phyloP scores from a whole-genome alignment of 345 rosid genomes.

The Euphorbia pulcherrima region DNA sequence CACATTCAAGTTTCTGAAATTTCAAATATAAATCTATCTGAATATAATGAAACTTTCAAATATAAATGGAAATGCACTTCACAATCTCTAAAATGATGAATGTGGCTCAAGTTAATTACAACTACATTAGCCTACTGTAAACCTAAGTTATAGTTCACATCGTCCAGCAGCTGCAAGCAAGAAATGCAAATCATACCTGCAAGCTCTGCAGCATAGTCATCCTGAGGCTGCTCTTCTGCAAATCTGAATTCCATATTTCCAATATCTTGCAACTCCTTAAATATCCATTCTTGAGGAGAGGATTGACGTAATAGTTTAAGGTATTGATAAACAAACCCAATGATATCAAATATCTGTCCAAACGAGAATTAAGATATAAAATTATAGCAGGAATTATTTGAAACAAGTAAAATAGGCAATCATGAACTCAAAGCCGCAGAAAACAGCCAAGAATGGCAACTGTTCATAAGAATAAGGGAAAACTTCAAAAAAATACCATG shows the following conservation, averaged over 20 bases:
- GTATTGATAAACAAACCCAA: conserved; percentile 84
- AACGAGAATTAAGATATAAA: neutral
- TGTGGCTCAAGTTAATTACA: neutral
- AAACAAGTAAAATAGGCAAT: conserved; percentile 10
- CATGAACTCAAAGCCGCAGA: neutral
- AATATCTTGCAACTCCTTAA: conserved; percentile 93
- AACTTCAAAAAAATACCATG: no score
- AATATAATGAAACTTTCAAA: neutral
- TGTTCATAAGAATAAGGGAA: neutral
- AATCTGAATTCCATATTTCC: conserved; percentile 87
- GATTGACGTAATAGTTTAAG: conserved; percentile 61
- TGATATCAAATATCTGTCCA: conserved; percentile 68
- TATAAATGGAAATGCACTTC: neutral
- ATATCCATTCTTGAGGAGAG: conserved; percentile 95
- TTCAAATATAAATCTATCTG: neutral
- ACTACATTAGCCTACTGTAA: neutral
- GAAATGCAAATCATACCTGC: conserved; percentile 51
- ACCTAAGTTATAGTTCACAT: neutral
- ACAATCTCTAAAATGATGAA: neutral
- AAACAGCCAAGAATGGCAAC: neutral
- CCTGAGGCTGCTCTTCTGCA: conserved; percentile 94
- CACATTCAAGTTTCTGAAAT: neutral
- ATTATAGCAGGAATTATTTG: neutral
- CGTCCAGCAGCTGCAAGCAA: conserved; percentile 3
- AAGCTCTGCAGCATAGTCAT: conserved; percentile 94